phyloP scores from a whole-genome alignment of 164 flowering plant genomes.

The Taxillus chinensis region DNA sequence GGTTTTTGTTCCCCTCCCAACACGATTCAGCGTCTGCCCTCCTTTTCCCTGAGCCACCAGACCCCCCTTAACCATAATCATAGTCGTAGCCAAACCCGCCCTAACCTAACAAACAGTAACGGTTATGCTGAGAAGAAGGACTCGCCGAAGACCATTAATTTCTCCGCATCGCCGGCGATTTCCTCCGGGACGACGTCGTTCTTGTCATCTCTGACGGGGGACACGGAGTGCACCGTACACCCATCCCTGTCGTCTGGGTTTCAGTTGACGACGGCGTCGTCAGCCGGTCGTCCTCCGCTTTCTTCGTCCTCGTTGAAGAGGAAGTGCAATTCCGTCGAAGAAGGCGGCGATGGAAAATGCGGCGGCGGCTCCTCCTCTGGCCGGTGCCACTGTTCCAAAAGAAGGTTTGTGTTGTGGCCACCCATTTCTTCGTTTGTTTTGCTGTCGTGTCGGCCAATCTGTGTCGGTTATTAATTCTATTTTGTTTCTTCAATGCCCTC shows the following conservation, averaged over 20 bases:
- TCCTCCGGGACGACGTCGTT: slow-evolving; percentile 37
- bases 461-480: no score
- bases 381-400: neutral
- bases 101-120: neutral
- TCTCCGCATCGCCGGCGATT: slow-evolving; percentile 19
- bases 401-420: neutral
- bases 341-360: neutral
- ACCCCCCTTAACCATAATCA: slow-evolving; percentile 7
- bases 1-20: no score
- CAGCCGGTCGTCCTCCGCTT: neutral
- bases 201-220: slow-evolving; percentile 48
- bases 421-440: neutral
- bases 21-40: slow-evolving; percentile 17
- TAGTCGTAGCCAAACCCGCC: no score
- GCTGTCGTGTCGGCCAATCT: neutral
- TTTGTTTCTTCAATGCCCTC: no score
- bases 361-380: neutral
- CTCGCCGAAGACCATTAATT: slow-evolving; percentile 24
- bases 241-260: slow-evolving; percentile 48
- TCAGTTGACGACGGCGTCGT: slow-evolving; percentile 26
- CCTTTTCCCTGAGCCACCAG: slow-evolving; percentile 22
- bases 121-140: slow-evolving; percentile 24
- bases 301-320: neutral
- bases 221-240: slow-evolving; percentile 31
- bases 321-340: neutral